phyloP scores from a whole-genome alignment of 2,329 filamentous ascomycete species.

The Colletotrichum sp. region DNA sequence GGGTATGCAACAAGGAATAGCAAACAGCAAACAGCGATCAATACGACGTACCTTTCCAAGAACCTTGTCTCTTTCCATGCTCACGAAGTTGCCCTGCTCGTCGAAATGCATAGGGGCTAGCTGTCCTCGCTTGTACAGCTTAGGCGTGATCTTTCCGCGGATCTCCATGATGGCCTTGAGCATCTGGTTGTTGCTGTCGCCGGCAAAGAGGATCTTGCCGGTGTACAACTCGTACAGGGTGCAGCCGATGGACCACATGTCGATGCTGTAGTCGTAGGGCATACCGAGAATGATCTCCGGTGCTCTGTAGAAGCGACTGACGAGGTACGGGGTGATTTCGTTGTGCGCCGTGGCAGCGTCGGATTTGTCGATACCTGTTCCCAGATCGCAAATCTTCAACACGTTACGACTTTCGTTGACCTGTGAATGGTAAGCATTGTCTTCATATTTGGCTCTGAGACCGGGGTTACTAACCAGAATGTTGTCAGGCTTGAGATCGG shows the following conservation, averaged over 20 bases:
- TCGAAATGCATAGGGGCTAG: conserved; percentile 83
- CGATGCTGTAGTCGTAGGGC: conserved; percentile 90
- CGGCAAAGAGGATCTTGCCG: conserved; percentile 95
- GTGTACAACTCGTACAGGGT: conserved; percentile 97
- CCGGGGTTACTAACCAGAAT: conserved; percentile 70
- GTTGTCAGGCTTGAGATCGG: conserved; percentile 97
- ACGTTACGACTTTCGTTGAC: conserved; percentile 82
- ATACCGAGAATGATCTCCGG: conserved; percentile 98
- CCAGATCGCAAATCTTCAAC: conserved; percentile 95
- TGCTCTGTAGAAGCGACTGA: conserved; percentile 96
- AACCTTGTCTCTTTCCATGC: conserved; percentile 84
- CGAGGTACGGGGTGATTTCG: conserved; percentile 91
- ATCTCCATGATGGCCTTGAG: conserved; percentile 95
- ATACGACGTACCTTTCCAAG: conserved; percentile 73
- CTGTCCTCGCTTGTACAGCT: conserved; percentile 84
- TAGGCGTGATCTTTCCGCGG: conserved; percentile 88
- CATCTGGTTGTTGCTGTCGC: conserved; percentile 98
- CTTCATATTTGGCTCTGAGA: not conserved
- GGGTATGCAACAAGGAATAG: conserved; percentile 8
- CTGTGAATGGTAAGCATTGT: conserved; percentile 40
- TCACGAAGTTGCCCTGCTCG: conserved; percentile 82
- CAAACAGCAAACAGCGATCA: conserved; percentile 22
- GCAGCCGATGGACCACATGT: conserved; percentile 98
- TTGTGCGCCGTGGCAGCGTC: conserved; percentile 76
- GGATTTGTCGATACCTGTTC: conserved; percentile 90